Conservation (phyloP, 768 basidiomycete genomes). For the Tylopilus felleus region DNA sequence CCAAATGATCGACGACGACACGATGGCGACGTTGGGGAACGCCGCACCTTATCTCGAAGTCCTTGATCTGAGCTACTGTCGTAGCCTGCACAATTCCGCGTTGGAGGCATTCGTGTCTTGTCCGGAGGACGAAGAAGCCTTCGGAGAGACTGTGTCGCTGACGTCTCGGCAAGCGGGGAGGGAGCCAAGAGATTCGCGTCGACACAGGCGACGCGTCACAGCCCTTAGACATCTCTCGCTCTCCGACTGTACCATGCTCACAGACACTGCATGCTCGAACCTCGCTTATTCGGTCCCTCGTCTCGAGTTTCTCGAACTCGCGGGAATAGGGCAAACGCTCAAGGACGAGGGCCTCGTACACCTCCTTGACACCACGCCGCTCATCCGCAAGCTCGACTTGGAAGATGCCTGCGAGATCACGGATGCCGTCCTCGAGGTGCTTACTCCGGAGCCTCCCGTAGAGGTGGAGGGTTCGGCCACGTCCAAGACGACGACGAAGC, state of each 20-base stretch:
- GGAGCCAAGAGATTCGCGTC: constrained; percentile 46
- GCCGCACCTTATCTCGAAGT: constrained; percentile 72
- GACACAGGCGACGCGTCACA: constrained; percentile 60
- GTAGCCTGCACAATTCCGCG: constrained; percentile 69
- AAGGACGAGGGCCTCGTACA: constrained; percentile 71
- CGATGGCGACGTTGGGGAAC: constrained; percentile 63
- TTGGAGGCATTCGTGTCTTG: constrained; percentile 70
- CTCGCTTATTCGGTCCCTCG: constrained; percentile 66
- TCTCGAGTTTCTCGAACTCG: constrained; percentile 77
- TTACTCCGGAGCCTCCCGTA: constrained; percentile 47
- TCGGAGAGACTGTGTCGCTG: constrained; percentile 46
- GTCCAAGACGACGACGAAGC: constrained; percentile 11
- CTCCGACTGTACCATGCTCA: constrained; percentile 67
- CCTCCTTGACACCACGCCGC: constrained; percentile 65
- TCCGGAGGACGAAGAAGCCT: constrained; percentile 24
- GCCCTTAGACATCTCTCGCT: constrained; percentile 69
- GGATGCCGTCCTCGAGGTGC: constrained; percentile 61
- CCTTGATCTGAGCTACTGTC: constrained; percentile 74
- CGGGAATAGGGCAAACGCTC: constrained; percentile 66
- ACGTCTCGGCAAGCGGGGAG: constrained; percentile 64
- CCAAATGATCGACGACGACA: constrained; percentile 53
- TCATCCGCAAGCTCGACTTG: constrained; percentile 76
- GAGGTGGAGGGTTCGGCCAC: constrained; percentile 7
- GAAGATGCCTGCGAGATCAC: constrained; percentile 77
- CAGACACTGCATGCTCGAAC: constrained; percentile 71